phyloP scores from a whole-genome alignment of 1,284 basidiomycete species.

The Cryptococcus sp. region DNA sequence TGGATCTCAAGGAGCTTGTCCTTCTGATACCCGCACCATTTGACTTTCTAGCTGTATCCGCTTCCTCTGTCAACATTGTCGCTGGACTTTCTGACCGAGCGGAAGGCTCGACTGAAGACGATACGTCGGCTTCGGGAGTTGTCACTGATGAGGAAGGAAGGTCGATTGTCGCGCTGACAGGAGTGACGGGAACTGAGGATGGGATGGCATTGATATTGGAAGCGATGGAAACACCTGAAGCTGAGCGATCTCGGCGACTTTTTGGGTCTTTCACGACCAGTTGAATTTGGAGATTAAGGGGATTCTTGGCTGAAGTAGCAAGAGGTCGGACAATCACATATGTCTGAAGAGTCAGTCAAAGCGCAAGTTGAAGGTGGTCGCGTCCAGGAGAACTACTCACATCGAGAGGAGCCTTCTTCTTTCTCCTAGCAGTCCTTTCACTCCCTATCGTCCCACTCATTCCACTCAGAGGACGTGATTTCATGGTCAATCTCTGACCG shows the following conservation, averaged over 20 bases:
- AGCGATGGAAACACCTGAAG: conserved; percentile 18
- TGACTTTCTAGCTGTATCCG: neutral
- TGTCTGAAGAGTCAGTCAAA: conserved; percentile 53
- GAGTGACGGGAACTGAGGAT: neutral
- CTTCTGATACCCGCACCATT: conserved; percentile 11
- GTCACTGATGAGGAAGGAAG: neutral
- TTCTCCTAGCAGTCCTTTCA: neutral
- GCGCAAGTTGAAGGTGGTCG: neutral
- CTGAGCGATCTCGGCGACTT: conserved; percentile 16
- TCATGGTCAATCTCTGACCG: neutral
- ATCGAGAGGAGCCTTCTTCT: conserved; percentile 1
- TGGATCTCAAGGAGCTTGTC: conserved; percentile 22
- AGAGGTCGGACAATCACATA: conserved; percentile 53
- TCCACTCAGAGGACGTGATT: neutral
- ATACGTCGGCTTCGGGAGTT: neutral
- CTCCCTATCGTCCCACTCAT: neutral
- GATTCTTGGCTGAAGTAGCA: conserved; percentile 74
- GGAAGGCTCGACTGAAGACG: no score
- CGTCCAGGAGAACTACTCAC: neutral
- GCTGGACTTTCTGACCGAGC: neutral
- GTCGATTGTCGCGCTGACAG: neutral
- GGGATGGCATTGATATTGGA: neutral
- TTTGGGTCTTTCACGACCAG: conserved; percentile 55
- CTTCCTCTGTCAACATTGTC: neutral
- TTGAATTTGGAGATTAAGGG: conserved; percentile 88